Percentiles rank a stretch among this genome's conserved stretches.
phyloP scores from a whole-genome alignment of 73 alveolate species.

The Urostyla sp. region DNA sequence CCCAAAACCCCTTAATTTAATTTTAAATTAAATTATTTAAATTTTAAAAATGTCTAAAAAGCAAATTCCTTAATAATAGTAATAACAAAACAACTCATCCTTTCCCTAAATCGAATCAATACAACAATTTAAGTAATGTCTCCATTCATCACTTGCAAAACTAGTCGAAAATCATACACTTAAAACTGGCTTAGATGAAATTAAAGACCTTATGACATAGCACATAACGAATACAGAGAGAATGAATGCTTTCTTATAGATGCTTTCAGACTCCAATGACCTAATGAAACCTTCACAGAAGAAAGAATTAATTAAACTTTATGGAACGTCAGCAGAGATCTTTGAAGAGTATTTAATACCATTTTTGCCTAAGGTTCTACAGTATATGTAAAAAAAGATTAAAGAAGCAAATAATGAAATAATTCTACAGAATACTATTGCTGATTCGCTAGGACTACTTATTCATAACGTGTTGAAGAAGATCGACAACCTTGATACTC shows the following conservation, averaged over 20 bases:
- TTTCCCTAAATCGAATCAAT: slow-evolving; percentile 46
- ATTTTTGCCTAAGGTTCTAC: slow-evolving; percentile 62
- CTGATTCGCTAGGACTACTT: slow-evolving; percentile 60
- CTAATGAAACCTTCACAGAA: slow-evolving; percentile 65
- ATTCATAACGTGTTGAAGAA: slow-evolving; percentile 70
- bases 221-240: slow-evolving; percentile 78
- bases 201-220: slow-evolving; percentile 63
- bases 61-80: neutral
- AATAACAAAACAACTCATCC: neutral
- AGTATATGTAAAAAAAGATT: slow-evolving; percentile 59
- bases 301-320: slow-evolving; percentile 72
- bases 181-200: slow-evolving; percentile 58
- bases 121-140: slow-evolving; percentile 50
- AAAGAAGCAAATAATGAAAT: slow-evolving; percentile 74
- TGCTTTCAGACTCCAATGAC: slow-evolving; percentile 66
- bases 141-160: slow-evolving; percentile 47
- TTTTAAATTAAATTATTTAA: neutral
- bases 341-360: slow-evolving; percentile 75
- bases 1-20: slow-evolving; percentile 51
- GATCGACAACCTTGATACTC: slow-evolving; percentile 53
- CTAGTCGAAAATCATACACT: slow-evolving; percentile 39
- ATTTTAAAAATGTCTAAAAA: no score
- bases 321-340: slow-evolving; percentile 71
- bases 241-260: slow-evolving; percentile 64
- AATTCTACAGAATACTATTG: slow-evolving; percentile 41